Percentiles rank a stretch among this genome's conserved stretches.
phyloP scores from a whole-genome alignment of 352 stramenopile genomes.

The Pythium myriotylum region DNA sequence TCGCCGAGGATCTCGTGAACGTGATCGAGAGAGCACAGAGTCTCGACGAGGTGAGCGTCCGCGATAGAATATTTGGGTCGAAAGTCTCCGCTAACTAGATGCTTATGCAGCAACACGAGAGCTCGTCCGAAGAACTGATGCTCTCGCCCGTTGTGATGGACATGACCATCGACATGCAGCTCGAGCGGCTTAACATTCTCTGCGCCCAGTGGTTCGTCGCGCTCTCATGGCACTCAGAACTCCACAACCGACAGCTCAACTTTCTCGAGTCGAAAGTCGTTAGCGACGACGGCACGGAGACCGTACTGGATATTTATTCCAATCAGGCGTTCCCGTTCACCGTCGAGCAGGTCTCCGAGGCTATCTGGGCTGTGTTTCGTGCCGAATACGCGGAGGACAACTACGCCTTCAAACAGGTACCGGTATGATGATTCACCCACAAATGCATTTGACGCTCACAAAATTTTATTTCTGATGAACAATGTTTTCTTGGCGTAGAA shows the following conservation, averaged over 20 bases:
- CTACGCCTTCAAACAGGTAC: background rate
- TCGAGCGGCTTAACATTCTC: slow-evolving; percentile 3
- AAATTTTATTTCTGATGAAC: background rate
- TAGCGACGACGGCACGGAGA: slow-evolving; percentile 10
- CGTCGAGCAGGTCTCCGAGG: slow-evolving; percentile 3
- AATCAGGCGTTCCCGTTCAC: slow-evolving; percentile 12
- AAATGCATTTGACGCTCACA: background rate
- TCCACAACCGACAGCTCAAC: background rate
- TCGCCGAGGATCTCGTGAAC: background rate
- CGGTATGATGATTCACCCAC: background rate
- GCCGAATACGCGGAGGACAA: slow-evolving; percentile 3
- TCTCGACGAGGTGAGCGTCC: slow-evolving; percentile 3
- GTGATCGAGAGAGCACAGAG: background rate
- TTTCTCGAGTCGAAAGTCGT: slow-evolving; percentile 10
- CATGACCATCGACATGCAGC: slow-evolving; percentile 1
- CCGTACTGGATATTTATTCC: slow-evolving; percentile 10
- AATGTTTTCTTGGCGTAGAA: background rate
- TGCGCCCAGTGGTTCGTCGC: slow-evolving; percentile 16
- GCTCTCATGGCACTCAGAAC: slow-evolving; percentile 5
- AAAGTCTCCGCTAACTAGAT: background rate
- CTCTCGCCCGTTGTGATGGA: background rate
- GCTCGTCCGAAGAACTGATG: background rate
- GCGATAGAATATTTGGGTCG: too few species aligned
- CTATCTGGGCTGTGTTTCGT: slow-evolving; percentile 4
- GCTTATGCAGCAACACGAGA: background rate